phyloP scores from a whole-genome alignment of 139 green algal genomes.

The Coccomyxa sp. region DNA sequence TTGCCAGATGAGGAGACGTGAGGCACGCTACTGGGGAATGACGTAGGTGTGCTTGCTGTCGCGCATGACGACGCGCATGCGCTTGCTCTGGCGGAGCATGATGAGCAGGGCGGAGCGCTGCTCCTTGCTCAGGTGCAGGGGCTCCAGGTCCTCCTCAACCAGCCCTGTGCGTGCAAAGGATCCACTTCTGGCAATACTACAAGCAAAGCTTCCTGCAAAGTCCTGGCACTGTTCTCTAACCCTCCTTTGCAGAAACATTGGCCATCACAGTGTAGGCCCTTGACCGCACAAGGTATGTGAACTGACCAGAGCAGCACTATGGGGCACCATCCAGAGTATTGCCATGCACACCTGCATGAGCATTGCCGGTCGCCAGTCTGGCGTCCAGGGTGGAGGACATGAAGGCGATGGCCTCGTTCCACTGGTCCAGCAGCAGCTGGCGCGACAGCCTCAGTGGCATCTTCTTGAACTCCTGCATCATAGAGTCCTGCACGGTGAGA shows the following conservation, averaged over 20 bases:
- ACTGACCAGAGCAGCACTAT: neutral
- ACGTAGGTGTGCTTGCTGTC: neutral
- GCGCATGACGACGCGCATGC: neutral
- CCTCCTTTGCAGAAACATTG: neutral
- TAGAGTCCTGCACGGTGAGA: neutral
- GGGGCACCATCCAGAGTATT: neutral
- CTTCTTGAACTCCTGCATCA: conserved; percentile 5
- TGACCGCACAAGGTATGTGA: neutral
- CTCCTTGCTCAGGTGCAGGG: neutral
- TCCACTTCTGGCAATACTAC: no score
- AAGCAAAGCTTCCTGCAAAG: no score
- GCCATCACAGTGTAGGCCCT: no score
- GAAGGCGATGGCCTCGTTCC: neutral
- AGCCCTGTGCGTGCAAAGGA: neutral
- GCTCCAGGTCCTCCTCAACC: neutral
- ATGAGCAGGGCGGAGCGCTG: neutral
- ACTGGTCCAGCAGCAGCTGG: neutral
- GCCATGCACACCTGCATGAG: neutral
- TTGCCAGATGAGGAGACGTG: no score
- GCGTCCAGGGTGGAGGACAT: neutral
- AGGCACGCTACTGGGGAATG: neutral
- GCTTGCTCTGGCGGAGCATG: neutral
- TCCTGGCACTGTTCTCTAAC: neutral
- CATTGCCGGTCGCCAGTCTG: neutral
- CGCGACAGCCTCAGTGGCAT: conserved; percentile 2